These are phyloP conservation scores for Chlorella variabilis DNA, from an alignment of 163 green algal species.

Conservation along the genomic window DNA sequence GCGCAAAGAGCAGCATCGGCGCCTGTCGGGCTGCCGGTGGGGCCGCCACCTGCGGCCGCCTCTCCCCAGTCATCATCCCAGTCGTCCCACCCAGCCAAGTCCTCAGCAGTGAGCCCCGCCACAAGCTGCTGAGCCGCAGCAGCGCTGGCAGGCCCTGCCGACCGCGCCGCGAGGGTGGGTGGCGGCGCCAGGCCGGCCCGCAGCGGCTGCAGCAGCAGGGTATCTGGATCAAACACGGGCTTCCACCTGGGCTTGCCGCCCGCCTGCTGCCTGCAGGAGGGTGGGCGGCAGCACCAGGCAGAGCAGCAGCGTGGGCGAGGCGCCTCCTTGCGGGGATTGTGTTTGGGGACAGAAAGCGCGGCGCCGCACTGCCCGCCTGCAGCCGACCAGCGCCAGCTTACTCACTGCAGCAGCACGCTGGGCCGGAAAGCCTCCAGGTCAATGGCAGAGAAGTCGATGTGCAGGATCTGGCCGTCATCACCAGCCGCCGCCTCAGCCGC, in stretches of 20 bases:
- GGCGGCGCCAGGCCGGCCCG: neutral
- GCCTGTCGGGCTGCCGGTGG: too few species aligned
- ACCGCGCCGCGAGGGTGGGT: neutral
- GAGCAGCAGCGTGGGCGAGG: neutral
- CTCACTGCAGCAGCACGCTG: constrained; percentile 21
- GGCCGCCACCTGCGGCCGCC: neutral
- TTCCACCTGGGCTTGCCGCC: constrained; percentile 16
- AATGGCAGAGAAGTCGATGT: constrained; percentile 8
- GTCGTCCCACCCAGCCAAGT: constrained; percentile 24
- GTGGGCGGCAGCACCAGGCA: neutral
- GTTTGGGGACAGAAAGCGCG: neutral
- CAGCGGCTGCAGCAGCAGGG: constrained; percentile 19
- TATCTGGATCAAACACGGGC: constrained; percentile 13
- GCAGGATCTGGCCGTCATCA: neutral
- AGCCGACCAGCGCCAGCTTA: neutral
- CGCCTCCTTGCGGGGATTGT: neutral
- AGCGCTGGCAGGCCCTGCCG: neutral
- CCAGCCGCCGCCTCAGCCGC: neutral
- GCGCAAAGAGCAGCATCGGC: too few species aligned
- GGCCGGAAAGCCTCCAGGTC: neutral
- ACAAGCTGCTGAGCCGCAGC: constrained; percentile 5
- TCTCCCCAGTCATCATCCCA: neutral
- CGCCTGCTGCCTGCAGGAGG: neutral
- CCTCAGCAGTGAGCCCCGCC: constrained; percentile 11
- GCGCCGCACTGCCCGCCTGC: too few species aligned